Conservation (phyloP, 192 early-diverging fungal genomes). For the Rhizophlyctis rosea region DNA sequence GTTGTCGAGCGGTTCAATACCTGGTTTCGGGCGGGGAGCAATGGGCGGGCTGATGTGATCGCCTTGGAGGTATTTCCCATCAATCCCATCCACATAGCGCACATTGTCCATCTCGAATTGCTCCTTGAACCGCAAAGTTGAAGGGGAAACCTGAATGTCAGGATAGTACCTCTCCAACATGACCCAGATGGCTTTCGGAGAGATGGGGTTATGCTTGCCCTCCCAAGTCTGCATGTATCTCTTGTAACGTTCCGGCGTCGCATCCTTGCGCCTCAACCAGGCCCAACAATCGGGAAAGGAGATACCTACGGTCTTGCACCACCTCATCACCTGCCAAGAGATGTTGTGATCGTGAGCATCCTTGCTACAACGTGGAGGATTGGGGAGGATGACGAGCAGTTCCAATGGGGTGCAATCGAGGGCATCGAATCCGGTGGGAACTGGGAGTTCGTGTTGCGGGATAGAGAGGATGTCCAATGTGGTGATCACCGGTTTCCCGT, state of each 20-base stretch:
- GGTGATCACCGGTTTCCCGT: background rate
- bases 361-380: background rate
- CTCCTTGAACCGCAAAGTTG: background rate
- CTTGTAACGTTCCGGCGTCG: background rate
- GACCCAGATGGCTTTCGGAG: background rate
- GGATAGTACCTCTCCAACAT: slow-evolving; percentile 3
- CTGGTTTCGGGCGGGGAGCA: too few species aligned
- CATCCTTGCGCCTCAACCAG: slow-evolving; percentile 1
- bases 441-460: slow-evolving; percentile 8
- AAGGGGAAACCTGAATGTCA: background rate
- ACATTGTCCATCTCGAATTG: slow-evolving; percentile 6
- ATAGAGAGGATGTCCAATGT: slow-evolving; percentile 7
- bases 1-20: too few species aligned
- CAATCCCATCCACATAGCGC: background rate
- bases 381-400: slow-evolving; percentile 1
- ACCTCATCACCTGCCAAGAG: slow-evolving; percentile 11
- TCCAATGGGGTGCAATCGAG: background rate
- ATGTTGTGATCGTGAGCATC: background rate
- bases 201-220: background rate
- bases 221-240: background rate
- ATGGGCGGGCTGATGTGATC: too few species aligned
- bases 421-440: background rate
- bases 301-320: slow-evolving; percentile 10
- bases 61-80: too few species aligned
- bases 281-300: slow-evolving; percentile 8